Percentiles rank a stretch among this genome's conserved stretches.
phyloP scores from a whole-genome alignment of 768 basidiomycete species.

The Leccinellum luteum region DNA sequence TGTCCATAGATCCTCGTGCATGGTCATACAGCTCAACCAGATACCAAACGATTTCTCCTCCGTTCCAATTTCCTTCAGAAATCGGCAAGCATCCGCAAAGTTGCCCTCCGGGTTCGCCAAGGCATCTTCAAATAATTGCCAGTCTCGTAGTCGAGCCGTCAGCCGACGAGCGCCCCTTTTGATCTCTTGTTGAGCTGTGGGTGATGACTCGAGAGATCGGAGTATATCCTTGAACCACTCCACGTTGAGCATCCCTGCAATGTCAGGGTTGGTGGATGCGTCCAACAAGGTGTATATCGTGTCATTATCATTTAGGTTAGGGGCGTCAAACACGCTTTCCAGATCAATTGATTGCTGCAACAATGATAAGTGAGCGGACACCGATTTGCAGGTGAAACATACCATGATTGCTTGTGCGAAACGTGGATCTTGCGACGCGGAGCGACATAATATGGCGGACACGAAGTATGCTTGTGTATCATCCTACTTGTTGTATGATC shows the following conservation, averaged over 20 bases:
- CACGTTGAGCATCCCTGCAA: conserved; percentile 51
- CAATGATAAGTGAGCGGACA: conserved; percentile 9
- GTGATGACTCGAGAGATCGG: conserved; percentile 20
- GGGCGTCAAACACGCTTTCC: conserved; percentile 49
- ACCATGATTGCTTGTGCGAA: conserved; percentile 47
- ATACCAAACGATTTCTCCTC: conserved; percentile 71
- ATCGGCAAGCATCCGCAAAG: conserved; percentile 44
- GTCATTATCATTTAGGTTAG: conserved; percentile 48
- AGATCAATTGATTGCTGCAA: conserved; percentile 59
- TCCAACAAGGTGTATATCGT: conserved; percentile 58
- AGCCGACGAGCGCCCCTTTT: conserved; percentile 50
- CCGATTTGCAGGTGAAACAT: neutral
- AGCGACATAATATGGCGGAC: conserved; percentile 59
- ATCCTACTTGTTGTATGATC: conserved; percentile 35
- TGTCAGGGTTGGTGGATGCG: conserved; percentile 62
- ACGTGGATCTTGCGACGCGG: conserved; percentile 62
- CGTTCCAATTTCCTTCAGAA: conserved; percentile 58
- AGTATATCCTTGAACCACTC: conserved; percentile 30
- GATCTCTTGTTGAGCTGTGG: conserved; percentile 38
- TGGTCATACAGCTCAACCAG: conserved; percentile 68
- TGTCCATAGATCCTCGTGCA: conserved; percentile 49
- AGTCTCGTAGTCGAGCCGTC: conserved; percentile 49
- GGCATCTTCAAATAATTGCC: conserved; percentile 61
- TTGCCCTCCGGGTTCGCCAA: conserved; percentile 53
- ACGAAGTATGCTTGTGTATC: conserved; percentile 56